phyloP scores from a whole-genome alignment of 805 yeast species.

The Saccharomycopsis fodiens region DNA sequence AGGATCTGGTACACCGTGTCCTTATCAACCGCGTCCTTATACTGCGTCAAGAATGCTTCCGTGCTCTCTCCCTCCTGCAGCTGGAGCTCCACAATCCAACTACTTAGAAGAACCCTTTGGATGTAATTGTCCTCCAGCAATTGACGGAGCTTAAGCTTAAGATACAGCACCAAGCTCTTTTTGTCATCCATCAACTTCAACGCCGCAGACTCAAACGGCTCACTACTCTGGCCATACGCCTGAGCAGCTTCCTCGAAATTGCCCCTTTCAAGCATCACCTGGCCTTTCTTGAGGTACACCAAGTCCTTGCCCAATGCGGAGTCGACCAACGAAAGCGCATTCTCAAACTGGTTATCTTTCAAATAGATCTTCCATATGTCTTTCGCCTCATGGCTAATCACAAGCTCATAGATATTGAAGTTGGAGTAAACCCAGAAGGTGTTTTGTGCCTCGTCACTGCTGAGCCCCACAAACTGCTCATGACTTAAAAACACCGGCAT shows the following conservation, averaged over 20 bases:
- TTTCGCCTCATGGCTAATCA: slow-evolving; percentile 57
- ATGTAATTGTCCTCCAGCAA: slow-evolving; percentile 28
- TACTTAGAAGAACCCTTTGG: slow-evolving; percentile 47
- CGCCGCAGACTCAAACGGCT: slow-evolving; percentile 64
- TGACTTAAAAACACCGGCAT: slow-evolving; percentile 28
- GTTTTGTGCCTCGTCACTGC: slow-evolving; percentile 39
- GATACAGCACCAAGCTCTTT: slow-evolving; percentile 40
- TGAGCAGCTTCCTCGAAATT: slow-evolving; percentile 39
- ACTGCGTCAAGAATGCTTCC: slow-evolving; percentile 41
- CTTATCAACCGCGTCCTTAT: slow-evolving; percentile 48
- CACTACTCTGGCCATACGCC: slow-evolving; percentile 53
- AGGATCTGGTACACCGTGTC: slow-evolving; percentile 68
- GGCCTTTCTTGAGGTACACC: slow-evolving; percentile 49
- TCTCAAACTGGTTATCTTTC: slow-evolving; percentile 48
- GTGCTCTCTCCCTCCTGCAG: slow-evolving; percentile 32
- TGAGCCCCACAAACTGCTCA: slow-evolving; percentile 38
- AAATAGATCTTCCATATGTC: slow-evolving; percentile 68
- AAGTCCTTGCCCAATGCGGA: slow-evolving; percentile 32
- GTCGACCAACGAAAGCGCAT: slow-evolving; percentile 45
- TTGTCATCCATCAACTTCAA: slow-evolving; percentile 41
- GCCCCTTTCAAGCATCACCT: slow-evolving; percentile 32
- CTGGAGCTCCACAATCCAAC: slow-evolving; percentile 59
- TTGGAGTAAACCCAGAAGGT: slow-evolving; percentile 77
- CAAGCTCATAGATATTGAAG: slow-evolving; percentile 59
- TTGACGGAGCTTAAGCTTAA: slow-evolving; percentile 34